These are phyloP conservation scores for Ogataea paradorogensis DNA, from an alignment of 805 yeast species.

Conservation along the genomic window DNA sequence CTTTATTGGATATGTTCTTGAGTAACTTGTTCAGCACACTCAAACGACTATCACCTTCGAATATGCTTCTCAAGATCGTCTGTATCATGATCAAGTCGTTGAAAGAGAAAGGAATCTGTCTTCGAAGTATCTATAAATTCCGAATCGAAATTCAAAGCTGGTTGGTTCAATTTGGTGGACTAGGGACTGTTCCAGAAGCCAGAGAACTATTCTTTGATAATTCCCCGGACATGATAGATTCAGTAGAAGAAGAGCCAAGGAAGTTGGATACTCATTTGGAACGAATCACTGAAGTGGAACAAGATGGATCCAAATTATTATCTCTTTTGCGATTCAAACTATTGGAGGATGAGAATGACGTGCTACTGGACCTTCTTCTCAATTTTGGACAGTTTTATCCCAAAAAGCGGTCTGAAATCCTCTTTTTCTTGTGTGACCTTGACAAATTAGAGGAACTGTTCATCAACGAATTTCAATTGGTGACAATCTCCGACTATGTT, in stretches of 20 bases:
- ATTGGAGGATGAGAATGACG: conserved; percentile 1
- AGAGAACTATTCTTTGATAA: conserved; percentile 44
- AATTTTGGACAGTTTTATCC: conserved; percentile 6
- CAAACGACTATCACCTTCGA: conserved; percentile 27
- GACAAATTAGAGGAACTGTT: conserved; percentile 20
- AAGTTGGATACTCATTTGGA: conserved; percentile 1
- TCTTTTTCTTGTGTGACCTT: conserved; percentile 23
- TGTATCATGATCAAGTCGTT: conserved; percentile 63
- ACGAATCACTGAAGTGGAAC: conserved; percentile 7
- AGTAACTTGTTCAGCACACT: conserved; percentile 49
- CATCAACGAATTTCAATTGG: conserved; percentile 6
- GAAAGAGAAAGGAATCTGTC: conserved; percentile 40
- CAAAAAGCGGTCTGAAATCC: conserved; percentile 18
- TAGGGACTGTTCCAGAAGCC: conserved; percentile 53
- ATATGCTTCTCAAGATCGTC: conserved; percentile 44
- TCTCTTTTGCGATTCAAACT: conserved; percentile 3
- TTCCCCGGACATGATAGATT: neutral
- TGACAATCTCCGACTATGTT: conserved; percentile 21
- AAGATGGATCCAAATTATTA: conserved; percentile 2
- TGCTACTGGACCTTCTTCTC: conserved; percentile 1
- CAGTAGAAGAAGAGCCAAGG: neutral
- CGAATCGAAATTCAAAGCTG: conserved; percentile 57
- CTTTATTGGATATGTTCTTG: conserved; percentile 70
- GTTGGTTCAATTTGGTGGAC: conserved; percentile 63
- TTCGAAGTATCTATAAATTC: conserved; percentile 49